Base-by-base conservation (phyloP, 768 basidiomycete genomes). In the Collybia mongolica region DNA sequence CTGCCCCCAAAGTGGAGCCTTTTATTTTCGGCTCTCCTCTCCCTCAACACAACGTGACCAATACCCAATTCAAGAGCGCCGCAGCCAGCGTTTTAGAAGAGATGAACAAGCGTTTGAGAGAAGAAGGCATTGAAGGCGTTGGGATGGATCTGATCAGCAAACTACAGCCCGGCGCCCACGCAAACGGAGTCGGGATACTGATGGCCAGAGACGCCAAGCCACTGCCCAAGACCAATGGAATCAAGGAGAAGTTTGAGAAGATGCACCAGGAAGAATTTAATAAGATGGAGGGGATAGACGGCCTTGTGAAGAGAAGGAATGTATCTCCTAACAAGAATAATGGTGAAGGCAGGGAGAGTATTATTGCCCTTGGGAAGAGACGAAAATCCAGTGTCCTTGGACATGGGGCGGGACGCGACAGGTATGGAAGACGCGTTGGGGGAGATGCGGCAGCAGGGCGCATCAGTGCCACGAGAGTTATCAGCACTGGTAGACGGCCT, bases 21-120 rank as follows among this genome's bases (percentile, higher is more conserved):
- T 93, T 92, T 69, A 62, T 90, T 18, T 93, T 93, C 58, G 90
- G 90, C 20, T 91, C 90, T 0, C 85, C 88, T 0, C 74, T 80
- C 2, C 82, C 86, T 6, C 78, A 79, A 51, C 74, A 88, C 58
- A 75, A 70, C 40, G 75, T 80, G 39, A 82, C 84, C 26, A 83
- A 88, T 55, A 66, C 70, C n/a, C 79, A 85, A 44, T 92, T 93
- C 68, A 76, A 74, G 45, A 65, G 72, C 1, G 84, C 85, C 0
- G 85, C 88, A 0, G 74, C 81, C n/a, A 77, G 78, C 18, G 83
- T 93, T 23, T 71, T 93, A 24, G 86, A 84, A 44, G 91, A 93
- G 66, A 90, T 93, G 86, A 91, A 92, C 62, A 72, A 75, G 44
- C 81, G 88, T 2, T 74, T 92, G 8, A 75, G 73, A 2, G 75